Evolutionary conservation across 176 grass and related monocot species (phyloP).

Genomic region (Rhipidocladum racemiflorum): DNA sequence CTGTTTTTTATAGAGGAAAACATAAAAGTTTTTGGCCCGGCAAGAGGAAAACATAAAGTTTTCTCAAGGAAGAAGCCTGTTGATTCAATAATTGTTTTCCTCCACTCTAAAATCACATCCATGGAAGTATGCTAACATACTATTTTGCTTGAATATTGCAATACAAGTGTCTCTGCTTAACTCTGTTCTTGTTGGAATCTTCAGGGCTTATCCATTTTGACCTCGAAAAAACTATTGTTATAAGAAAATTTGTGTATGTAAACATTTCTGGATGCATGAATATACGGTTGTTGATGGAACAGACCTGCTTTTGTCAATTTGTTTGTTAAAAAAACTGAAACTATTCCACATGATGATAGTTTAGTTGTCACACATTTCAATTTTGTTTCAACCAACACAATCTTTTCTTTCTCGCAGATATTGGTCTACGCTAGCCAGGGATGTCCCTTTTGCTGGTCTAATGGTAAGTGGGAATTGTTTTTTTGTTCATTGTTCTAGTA

Average conservation of each 20-base stretch:
- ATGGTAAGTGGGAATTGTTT: constrained; percentile 57
- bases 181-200: background rate
- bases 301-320: background rate
- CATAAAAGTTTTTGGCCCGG: background rate
- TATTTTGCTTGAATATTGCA: background rate
- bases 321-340: constrained; percentile 16
- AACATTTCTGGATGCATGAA: background rate
- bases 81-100: background rate
- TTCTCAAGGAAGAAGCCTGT: background rate
- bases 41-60: background rate
- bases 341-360: constrained; percentile 8
- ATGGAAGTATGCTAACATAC: background rate
- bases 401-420: constrained; percentile 54
- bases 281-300: background rate
- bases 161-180: background rate
- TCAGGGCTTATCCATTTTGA: background rate
- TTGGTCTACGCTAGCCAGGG: constrained; percentile 96
- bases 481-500: constrained; percentile 8
- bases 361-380: background rate
- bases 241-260: background rate
- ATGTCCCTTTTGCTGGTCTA: constrained; percentile 95
- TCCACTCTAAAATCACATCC: background rate
- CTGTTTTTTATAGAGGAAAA: background rate
- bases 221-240: background rate
- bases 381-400: constrained; percentile 15